A percentile compares a stretch with the other conserved stretches of the same genome.
These are phyloP conservation scores for Hypsizygus ulmarius DNA, from an alignment of 1,284 basidiomycete species.

Conservation along the genomic window DNA sequence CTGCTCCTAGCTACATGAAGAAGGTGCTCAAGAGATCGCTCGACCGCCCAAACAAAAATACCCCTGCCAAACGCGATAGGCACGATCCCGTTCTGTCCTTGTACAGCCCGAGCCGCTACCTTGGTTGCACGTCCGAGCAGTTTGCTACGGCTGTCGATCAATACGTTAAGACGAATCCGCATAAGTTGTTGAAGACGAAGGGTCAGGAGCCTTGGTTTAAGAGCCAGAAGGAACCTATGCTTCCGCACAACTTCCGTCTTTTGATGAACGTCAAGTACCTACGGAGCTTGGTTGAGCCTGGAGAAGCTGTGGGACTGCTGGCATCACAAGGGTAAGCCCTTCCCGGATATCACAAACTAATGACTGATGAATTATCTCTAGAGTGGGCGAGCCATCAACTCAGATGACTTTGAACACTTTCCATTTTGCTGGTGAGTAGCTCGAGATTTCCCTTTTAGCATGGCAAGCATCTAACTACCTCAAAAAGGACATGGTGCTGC, in stretches of 20 bases:
- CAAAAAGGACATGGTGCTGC: constrained; percentile 91
- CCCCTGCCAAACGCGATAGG: constrained; percentile 45
- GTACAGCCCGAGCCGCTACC: constrained; percentile 77
- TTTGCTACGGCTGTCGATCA: constrained; percentile 83
- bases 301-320: constrained; percentile 95
- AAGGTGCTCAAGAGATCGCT: constrained; percentile 78
- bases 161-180: constrained; percentile 81
- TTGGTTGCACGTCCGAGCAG: constrained; percentile 92
- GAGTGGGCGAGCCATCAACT: constrained; percentile 97
- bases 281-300: constrained; percentile 92
- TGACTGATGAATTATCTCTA: constrained; percentile 30
- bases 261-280: constrained; percentile 92
- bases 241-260: constrained; percentile 65
- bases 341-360: not conserved
- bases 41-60: constrained; percentile 46
- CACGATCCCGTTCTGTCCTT: constrained; percentile 76
- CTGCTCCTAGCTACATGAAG: constrained; percentile 83
- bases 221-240: constrained; percentile 48
- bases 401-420: constrained; percentile 99
- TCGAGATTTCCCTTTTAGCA: constrained; percentile 3
- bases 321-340: constrained; percentile 88
- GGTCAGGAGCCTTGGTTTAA: constrained; percentile 41
- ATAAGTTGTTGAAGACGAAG: constrained; percentile 69
- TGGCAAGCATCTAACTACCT: constrained; percentile 10
- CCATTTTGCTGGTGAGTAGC: constrained; percentile 86